Conservation (phyloP, 2,329 filamentous ascomycete species). For the Aspergillus niger region DNA sequence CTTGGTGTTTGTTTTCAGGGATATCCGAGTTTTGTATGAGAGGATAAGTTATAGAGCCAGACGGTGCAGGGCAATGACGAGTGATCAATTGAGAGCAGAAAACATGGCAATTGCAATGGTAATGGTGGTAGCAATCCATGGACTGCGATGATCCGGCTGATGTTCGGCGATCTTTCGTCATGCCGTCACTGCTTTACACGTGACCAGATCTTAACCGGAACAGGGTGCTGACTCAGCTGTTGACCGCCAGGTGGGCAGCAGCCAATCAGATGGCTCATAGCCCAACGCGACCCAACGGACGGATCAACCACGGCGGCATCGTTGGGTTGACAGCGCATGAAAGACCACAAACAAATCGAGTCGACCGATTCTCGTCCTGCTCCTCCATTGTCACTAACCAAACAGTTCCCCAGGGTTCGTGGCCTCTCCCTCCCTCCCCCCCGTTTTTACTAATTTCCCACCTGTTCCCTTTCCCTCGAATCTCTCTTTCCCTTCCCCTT, state of each 20-base stretch:
- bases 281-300: conserved; percentile 41
- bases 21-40: background rate
- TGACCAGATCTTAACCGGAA: conserved; percentile 6
- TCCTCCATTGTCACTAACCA: conserved; percentile 8
- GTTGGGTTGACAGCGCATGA: conserved; percentile 40
- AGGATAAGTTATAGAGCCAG: background rate
- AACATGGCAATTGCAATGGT: background rate
- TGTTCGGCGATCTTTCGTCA: conserved; percentile 11
- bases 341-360: conserved; percentile 51
- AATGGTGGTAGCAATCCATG: background rate
- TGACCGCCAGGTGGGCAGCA: conserved; percentile 20
- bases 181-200: conserved; percentile 18
- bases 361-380: conserved; percentile 34
- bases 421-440: background rate
- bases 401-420: conserved; percentile 16
- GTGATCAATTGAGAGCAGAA: background rate
- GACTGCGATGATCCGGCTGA: background rate
- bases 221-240: conserved; percentile 23
- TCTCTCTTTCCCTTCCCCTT: conserved; percentile 15
- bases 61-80: too few species aligned
- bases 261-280: conserved; percentile 31
- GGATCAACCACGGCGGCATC: conserved; percentile 32
- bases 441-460: conserved; percentile 16
- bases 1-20: background rate
- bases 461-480: conserved; percentile 19